These are phyloP conservation scores for Poteriospumella lacustris DNA, from an alignment of 108 stramenopile genomes.

Conservation along the genomic window DNA sequence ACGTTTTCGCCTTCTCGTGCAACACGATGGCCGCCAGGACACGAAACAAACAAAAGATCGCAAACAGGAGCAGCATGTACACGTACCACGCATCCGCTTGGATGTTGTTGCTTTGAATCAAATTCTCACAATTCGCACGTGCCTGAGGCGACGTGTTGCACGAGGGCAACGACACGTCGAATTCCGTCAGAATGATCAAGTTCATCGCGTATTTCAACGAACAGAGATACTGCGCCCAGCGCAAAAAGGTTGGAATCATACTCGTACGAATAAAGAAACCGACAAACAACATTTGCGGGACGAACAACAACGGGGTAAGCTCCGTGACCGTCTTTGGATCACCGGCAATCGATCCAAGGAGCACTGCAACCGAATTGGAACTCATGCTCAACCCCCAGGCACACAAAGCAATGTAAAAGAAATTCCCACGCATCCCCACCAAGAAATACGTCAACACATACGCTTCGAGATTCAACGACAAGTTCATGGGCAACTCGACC, in stretches of 20 bases:
- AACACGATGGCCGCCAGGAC: not conserved
- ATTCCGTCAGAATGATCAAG: slow-evolving; percentile 17
- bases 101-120: not conserved
- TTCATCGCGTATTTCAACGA: slow-evolving; percentile 28
- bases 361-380: slow-evolving; percentile 59
- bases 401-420: slow-evolving; percentile 38
- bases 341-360: slow-evolving; percentile 58
- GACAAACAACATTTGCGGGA: slow-evolving; percentile 77
- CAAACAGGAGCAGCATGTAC: slow-evolving; percentile 1
- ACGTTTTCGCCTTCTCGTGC: not conserved
- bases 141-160: not conserved
- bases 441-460: slow-evolving; percentile 54
- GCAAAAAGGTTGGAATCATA: slow-evolving; percentile 42
- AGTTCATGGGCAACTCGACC: not conserved
- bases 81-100: not conserved
- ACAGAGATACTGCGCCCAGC: slow-evolving; percentile 32
- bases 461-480: slow-evolving; percentile 35
- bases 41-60: not conserved
- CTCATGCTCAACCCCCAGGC: not conserved
- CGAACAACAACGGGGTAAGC: slow-evolving; percentile 63
- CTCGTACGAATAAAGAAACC: slow-evolving; percentile 63
- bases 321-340: slow-evolving; percentile 61
- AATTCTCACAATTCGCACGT: not conserved
- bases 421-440: slow-evolving; percentile 57
- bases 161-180: not conserved